Conservation (phyloP, 2,329 filamentous ascomycete genomes). For the Diaporthe ampelina region DNA sequence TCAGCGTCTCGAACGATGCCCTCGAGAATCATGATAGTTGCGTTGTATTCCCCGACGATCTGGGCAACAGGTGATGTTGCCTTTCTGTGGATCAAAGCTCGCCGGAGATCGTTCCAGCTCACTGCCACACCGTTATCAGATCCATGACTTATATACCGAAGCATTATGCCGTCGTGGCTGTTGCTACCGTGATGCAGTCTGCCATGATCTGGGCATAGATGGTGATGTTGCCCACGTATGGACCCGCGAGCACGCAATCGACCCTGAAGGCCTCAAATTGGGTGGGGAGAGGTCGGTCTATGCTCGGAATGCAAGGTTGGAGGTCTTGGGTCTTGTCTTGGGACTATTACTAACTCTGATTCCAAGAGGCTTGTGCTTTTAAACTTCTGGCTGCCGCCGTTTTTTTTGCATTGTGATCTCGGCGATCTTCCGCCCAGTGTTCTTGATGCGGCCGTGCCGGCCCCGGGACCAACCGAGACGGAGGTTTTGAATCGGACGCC, state of each 20-base stretch:
- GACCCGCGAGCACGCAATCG: conserved; percentile 22
- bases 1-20: neutral
- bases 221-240: neutral
- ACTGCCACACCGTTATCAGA: neutral
- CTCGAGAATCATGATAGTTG: neutral
- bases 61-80: neutral
- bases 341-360: neutral
- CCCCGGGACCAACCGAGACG: conserved; percentile 18
- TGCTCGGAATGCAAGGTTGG: conserved; percentile 10
- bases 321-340: conserved; percentile 22
- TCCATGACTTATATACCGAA: conserved; percentile 11
- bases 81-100: neutral
- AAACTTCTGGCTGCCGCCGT: conserved; percentile 4
- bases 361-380: conserved; percentile 11
- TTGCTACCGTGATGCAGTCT: conserved; percentile 2
- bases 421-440: neutral
- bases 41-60: neutral
- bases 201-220: conserved; percentile 13
- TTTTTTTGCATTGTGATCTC: neutral
- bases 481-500: neutral
- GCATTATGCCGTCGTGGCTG: neutral
- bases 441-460: conserved; percentile 1
- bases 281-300: neutral
- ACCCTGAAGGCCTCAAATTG: neutral
- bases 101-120: neutral